Evolutionary conservation across 768 basidiomycete genomes (phyloP).

Genomic region (Dacryopinax spathularia): DNA sequence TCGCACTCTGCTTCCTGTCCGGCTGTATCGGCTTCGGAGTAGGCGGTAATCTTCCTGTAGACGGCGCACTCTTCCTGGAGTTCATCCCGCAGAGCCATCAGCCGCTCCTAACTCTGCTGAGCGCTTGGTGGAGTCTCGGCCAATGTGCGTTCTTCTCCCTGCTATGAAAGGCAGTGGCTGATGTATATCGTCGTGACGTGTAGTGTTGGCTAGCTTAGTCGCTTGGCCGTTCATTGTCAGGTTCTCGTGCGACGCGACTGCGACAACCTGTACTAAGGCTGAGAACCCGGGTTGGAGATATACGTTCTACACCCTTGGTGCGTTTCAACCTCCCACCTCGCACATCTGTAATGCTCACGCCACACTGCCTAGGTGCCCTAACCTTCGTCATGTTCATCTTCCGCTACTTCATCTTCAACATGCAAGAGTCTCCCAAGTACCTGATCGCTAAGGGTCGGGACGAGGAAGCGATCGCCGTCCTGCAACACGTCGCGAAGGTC

Average conservation of each 20-base stretch:
- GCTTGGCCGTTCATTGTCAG: slow-evolving; percentile 44
- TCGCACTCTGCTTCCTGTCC: slow-evolving; percentile 27
- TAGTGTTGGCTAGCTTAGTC: slow-evolving; percentile 37
- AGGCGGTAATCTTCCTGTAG: slow-evolving; percentile 36
- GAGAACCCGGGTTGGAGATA: slow-evolving; percentile 53
- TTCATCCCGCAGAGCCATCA: slow-evolving; percentile 18
- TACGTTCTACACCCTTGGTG: slow-evolving; percentile 29
- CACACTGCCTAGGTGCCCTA: slow-evolving; percentile 23
- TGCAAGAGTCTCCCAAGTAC: slow-evolving; percentile 51
- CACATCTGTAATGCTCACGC: slow-evolving; percentile 9
- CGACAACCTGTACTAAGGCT: slow-evolving; percentile 32
- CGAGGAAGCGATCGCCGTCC: slow-evolving; percentile 38
- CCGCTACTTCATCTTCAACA: slow-evolving; percentile 43
- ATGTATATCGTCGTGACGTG: slow-evolving; percentile 27
- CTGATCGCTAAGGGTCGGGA: slow-evolving; percentile 44
- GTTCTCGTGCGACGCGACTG: slow-evolving; percentile 34
- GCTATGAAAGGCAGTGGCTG: slow-evolving; percentile 1
- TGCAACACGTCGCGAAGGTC: slow-evolving; percentile 34
- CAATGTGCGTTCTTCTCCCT: slow-evolving; percentile 21
- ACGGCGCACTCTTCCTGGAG: slow-evolving; percentile 23
- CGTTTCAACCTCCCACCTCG: slow-evolving; percentile 30
- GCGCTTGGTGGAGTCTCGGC: slow-evolving; percentile 25
- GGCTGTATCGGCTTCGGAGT: slow-evolving; percentile 38
- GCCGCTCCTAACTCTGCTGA: slow-evolving; percentile 33
- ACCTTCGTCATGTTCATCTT: slow-evolving; percentile 40